These are phyloP conservation scores for Diphasiastrum complanatum DNA, from an alignment of 83 land plant genomes.

Conservation along the genomic window DNA sequence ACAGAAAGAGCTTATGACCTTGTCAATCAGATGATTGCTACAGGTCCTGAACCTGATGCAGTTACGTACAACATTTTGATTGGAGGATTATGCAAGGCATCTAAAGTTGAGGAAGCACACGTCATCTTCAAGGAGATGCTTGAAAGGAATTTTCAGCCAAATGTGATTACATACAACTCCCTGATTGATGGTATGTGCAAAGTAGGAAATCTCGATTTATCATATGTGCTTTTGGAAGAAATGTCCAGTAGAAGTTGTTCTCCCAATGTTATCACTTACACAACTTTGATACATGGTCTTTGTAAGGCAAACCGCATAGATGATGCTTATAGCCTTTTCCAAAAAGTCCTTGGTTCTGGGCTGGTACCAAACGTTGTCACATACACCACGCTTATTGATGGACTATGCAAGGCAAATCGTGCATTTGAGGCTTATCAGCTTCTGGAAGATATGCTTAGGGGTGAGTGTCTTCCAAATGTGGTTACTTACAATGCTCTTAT, in stretches of 20 bases:
- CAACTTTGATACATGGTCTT: too few relatives aligned
- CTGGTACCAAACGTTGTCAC: too few relatives aligned
- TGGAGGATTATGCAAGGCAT: constrained; percentile 20
- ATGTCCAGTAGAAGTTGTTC: too few relatives aligned
- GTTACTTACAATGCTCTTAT: constrained; percentile 28
- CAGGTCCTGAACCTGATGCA: constrained; percentile 31
- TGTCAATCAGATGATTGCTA: constrained; percentile 29
- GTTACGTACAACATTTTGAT: constrained; percentile 42
- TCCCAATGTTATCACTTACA: too few relatives aligned
- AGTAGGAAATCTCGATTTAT: too few relatives aligned
- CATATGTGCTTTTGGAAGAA: too few relatives aligned
- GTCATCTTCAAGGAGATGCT: constrained; percentile 33
- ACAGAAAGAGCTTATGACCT: constrained; percentile 35
- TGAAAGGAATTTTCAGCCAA: constrained; percentile 37
- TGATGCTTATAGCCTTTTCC: too few relatives aligned
- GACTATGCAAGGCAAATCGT: constrained; percentile 30
- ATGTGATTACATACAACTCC: constrained; percentile 40
- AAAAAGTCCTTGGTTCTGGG: too few relatives aligned
- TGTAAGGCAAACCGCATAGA: too few relatives aligned
- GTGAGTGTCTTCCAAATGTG: constrained; percentile 26
- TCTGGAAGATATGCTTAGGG: constrained; percentile 26
- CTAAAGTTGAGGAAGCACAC: constrained; percentile 27
- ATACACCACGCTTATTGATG: constrained; percentile 33
- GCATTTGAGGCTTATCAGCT: constrained; percentile 27
- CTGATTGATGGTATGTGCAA: too few relatives aligned